Percentiles rank a stretch among this genome's conserved stretches.
Conservation (phyloP, 192 early-diverging fungal genomes). For the Podila epicladia region DNA sequence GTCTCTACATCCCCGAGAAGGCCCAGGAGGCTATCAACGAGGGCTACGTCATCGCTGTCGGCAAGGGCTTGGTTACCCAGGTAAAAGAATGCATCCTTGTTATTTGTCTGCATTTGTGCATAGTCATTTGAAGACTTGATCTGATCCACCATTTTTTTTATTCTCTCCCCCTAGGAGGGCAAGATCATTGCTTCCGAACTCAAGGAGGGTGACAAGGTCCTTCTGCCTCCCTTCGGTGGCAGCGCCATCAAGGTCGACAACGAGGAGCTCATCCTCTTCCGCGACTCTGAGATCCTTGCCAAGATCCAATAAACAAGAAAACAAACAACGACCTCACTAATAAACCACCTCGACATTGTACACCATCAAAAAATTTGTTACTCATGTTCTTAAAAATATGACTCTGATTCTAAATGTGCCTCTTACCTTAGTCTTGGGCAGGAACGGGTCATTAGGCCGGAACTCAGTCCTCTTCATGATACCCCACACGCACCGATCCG, state of each 20-base stretch:
- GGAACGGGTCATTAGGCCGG: too few species aligned
- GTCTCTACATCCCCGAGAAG: slow-evolving; percentile 98
- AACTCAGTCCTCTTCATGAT: too few species aligned
- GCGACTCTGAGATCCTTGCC: slow-evolving; percentile 94
- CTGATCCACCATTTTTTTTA: neutral
- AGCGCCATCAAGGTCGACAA: slow-evolving; percentile 90
- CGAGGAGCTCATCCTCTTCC: slow-evolving; percentile 93
- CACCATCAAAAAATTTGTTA: too few species aligned
- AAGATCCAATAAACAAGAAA: slow-evolving; percentile 73
- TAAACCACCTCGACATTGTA: too few species aligned
- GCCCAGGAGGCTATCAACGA: slow-evolving; percentile 98
- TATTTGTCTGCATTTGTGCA: neutral
- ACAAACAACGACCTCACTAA: neutral
- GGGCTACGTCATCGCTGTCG: slow-evolving; percentile 92
- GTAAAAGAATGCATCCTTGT: slow-evolving; percentile 33
- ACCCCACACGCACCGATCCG: too few species aligned
- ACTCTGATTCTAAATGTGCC: too few species aligned
- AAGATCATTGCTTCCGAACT: slow-evolving; percentile 82
- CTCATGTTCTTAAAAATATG: too few species aligned
- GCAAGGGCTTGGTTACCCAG: slow-evolving; percentile 89
- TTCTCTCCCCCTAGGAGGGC: slow-evolving; percentile 66
- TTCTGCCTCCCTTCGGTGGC: slow-evolving; percentile 97
- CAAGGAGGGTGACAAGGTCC: slow-evolving; percentile 92
- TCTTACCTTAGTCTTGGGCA: too few species aligned
- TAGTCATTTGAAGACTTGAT: neutral